Conservation (phyloP, 2,329 filamentous ascomycete genomes). For the Akanthomyces lecanii region DNA sequence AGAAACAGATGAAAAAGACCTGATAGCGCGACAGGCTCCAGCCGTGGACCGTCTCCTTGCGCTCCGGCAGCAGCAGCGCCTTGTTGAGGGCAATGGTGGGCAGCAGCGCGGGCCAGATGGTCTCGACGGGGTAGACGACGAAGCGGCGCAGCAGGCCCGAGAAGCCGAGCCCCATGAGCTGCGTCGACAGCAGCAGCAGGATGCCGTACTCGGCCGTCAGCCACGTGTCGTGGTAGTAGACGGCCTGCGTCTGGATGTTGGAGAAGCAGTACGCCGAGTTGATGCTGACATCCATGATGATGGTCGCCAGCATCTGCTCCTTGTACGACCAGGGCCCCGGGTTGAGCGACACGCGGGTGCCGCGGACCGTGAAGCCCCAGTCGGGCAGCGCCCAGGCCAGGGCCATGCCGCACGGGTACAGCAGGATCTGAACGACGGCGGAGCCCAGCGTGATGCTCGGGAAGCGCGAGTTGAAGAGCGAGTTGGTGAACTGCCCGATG, state of each 20-base stretch:
- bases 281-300: conserved; percentile 35
- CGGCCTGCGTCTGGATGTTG: conserved; percentile 33
- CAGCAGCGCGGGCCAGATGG: conserved; percentile 22
- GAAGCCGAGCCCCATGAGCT: conserved; percentile 32
- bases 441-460: conserved; percentile 8
- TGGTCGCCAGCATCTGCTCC: conserved; percentile 38
- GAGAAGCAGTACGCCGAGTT: conserved; percentile 33
- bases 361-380: conserved; percentile 12
- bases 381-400: conserved; percentile 8
- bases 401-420: conserved; percentile 12
- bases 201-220: conserved; percentile 28
- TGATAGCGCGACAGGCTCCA: conserved; percentile 38
- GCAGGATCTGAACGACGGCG: conserved; percentile 9
- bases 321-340: conserved; percentile 38
- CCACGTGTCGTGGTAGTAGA: conserved; percentile 20
- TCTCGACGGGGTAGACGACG: conserved; percentile 19
- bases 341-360: conserved; percentile 29
- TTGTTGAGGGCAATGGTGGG: conserved; percentile 22
- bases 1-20: conserved; percentile 35
- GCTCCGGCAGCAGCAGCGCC: conserved; percentile 28
- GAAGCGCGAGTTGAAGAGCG: conserved; percentile 16
- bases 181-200: conserved; percentile 29
- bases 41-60: conserved; percentile 35
- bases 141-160: conserved; percentile 31
- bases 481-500: conserved; percentile 13